phyloP scores from a whole-genome alignment of 306 rosid genomes.

The Cucurbita ficifolia region DNA sequence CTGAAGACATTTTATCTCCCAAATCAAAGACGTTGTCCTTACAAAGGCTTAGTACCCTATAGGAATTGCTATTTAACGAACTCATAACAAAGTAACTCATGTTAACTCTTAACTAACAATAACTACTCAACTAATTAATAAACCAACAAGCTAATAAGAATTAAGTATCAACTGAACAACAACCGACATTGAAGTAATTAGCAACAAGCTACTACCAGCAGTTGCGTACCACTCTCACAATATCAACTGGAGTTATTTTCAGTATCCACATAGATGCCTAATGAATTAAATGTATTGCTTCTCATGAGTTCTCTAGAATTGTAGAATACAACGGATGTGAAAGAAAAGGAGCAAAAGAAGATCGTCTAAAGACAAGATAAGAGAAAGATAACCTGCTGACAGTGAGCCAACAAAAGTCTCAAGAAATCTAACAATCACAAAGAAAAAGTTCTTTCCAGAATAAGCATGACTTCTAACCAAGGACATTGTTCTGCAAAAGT shows the following conservation, averaged over 20 bases:
- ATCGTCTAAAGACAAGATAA: neutral
- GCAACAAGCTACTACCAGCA: neutral
- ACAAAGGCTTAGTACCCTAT: neutral
- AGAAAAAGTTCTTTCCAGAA: conserved; percentile 59
- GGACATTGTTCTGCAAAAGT: conserved; percentile 69
- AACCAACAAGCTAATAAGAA: neutral
- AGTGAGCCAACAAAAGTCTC: conserved; percentile 96
- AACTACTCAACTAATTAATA: neutral
- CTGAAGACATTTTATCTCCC: neutral
- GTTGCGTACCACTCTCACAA: neutral
- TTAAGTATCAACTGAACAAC: neutral
- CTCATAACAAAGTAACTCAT: neutral
- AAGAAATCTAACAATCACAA: conserved; percentile 78
- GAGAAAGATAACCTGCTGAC: conserved; percentile 64
- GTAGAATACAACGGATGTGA: neutral
- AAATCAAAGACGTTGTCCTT: neutral
- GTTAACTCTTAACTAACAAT: neutral
- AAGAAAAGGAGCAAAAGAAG: neutral
- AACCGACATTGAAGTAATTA: neutral
- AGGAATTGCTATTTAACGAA: neutral
- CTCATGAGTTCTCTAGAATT: neutral
- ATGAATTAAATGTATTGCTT: neutral
- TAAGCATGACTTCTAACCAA: conserved; percentile 43
- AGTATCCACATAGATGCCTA: neutral
- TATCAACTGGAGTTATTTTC: neutral